phyloP scores from a whole-genome alignment of 495 filamentous ascomycete genomes.

The Parmelia sp. region DNA sequence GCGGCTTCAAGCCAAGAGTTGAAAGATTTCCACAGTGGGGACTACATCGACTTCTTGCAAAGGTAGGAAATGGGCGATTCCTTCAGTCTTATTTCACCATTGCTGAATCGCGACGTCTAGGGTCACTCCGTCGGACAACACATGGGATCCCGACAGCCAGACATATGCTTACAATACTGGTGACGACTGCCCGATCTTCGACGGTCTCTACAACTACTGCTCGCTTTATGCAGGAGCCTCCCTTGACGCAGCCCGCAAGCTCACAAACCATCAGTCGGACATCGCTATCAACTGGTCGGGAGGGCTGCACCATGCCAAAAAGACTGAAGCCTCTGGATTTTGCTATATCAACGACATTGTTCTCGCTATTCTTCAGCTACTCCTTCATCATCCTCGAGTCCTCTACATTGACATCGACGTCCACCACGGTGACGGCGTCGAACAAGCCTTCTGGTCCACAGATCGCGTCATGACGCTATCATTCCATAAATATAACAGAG shows the following conservation, averaged over 20 bases:
- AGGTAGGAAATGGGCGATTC: slow-evolving; percentile 40
- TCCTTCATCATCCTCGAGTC: slow-evolving; percentile 81
- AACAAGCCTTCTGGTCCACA: slow-evolving; percentile 94
- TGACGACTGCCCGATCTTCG: slow-evolving; percentile 93
- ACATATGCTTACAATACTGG: slow-evolving; percentile 67
- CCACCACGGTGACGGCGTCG: slow-evolving; percentile 94
- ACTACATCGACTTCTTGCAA: slow-evolving; percentile 84
- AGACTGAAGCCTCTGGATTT: slow-evolving; percentile 87
- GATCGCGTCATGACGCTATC: slow-evolving; percentile 94
- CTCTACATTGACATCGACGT: slow-evolving; percentile 99
- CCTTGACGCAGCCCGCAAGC: slow-evolving; percentile 83
- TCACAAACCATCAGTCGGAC: slow-evolving; percentile 77
- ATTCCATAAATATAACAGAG: slow-evolving; percentile 92
- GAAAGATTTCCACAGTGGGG: slow-evolving; percentile 73
- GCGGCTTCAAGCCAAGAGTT: slow-evolving; percentile 83
- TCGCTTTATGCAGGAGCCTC: slow-evolving; percentile 87
- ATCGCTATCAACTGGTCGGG: slow-evolving; percentile 99
- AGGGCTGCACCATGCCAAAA: slow-evolving; percentile 95
- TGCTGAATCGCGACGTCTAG: slow-evolving; percentile 40
- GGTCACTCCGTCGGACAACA: slow-evolving; percentile 36
- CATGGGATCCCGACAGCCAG: slow-evolving; percentile 15
- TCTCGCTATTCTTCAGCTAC: slow-evolving; percentile 82
- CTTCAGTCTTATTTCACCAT: neutral
- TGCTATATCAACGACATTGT: slow-evolving; percentile 99
- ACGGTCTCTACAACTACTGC: slow-evolving; percentile 91